phyloP scores from a whole-genome alignment of 306 rosid genomes.

The Acacia crassicarpa region DNA sequence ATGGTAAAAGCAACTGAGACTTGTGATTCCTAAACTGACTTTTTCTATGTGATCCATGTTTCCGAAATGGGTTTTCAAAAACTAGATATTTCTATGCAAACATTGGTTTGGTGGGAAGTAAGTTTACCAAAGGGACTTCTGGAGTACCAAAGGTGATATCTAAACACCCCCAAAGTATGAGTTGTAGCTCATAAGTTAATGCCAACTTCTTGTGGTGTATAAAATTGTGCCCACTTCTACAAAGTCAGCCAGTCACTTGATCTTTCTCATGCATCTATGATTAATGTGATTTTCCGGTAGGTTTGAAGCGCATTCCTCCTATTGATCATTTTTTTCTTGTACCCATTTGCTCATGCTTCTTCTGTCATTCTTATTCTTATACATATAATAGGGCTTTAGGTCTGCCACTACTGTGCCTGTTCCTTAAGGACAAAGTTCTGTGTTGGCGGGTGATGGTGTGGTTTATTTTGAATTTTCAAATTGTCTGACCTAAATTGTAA shows the following conservation, averaged over 20 bases:
- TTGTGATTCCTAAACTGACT: not conserved
- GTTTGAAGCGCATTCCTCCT: not conserved
- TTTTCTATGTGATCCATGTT: not conserved
- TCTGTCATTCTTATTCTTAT: not conserved
- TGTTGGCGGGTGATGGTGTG: not conserved
- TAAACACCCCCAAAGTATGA: not conserved
- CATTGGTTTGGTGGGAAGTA: not conserved
- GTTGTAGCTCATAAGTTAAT: not conserved
- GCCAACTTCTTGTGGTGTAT: not conserved
- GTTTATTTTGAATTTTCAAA: not conserved
- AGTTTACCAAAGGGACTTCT: not conserved
- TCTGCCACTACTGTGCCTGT: not conserved
- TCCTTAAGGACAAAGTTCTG: not conserved
- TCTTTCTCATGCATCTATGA: not conserved
- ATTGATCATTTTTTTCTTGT: not conserved
- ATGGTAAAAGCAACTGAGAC: not conserved
- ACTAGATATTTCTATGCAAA: not conserved
- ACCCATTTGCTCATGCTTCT: not conserved
- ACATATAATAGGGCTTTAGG: not conserved
- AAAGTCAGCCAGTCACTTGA: not conserved
- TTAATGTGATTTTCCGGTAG: not conserved
- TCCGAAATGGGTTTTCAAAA: not conserved
- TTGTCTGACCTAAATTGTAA: not conserved
- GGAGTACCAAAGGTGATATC: too few species aligned
- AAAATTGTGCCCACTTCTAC: not conserved